Conservation (phyloP, 2,329 filamentous ascomycete genomes). For the Diaporthe vexans region DNA sequence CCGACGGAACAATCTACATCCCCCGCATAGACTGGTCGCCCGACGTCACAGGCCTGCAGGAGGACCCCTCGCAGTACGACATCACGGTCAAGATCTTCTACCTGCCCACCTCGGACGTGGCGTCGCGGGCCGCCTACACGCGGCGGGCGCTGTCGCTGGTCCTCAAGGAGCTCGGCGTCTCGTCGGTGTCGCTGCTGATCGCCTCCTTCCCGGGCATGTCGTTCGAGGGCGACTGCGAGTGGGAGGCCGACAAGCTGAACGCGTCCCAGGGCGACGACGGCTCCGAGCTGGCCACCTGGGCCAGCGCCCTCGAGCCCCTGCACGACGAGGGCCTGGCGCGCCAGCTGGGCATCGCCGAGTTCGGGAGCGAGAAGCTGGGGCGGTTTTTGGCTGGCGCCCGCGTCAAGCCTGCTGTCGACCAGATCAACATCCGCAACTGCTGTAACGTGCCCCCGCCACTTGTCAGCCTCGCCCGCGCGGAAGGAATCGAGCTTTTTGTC, state of each 20-base stretch:
- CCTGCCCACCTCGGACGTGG: constrained; percentile 77
- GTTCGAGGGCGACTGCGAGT: constrained; percentile 93
- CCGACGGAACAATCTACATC: constrained; percentile 76
- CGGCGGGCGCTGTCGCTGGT: constrained; percentile 85
- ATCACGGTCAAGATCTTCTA: constrained; percentile 98
- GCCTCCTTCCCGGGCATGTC: constrained; percentile 93
- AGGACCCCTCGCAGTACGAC: constrained; percentile 89
- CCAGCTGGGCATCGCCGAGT: constrained; percentile 89
- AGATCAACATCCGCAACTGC: constrained; percentile 97
- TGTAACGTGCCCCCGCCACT: constrained; percentile 94
- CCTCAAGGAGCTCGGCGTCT: constrained; percentile 81
- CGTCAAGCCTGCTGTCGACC: constrained; percentile 85
- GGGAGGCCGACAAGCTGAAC: constrained; percentile 75
- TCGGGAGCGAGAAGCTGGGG: constrained; percentile 86
- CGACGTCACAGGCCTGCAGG: constrained; percentile 73
- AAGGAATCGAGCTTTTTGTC: constrained; percentile 88
- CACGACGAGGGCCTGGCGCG: constrained; percentile 76
- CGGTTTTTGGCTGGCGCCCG: constrained; percentile 80
- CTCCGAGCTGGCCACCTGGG: constrained; percentile 78
- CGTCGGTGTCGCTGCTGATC: constrained; percentile 87
- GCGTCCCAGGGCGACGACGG: constrained; percentile 74
- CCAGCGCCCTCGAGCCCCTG: constrained; percentile 77
- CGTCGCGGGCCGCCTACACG: constrained; percentile 75
- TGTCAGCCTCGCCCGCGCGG: constrained; percentile 84
- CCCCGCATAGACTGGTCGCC: constrained; percentile 82